Conservation (phyloP, 345 rosid genomes). For the Mercurialis annua region DNA sequence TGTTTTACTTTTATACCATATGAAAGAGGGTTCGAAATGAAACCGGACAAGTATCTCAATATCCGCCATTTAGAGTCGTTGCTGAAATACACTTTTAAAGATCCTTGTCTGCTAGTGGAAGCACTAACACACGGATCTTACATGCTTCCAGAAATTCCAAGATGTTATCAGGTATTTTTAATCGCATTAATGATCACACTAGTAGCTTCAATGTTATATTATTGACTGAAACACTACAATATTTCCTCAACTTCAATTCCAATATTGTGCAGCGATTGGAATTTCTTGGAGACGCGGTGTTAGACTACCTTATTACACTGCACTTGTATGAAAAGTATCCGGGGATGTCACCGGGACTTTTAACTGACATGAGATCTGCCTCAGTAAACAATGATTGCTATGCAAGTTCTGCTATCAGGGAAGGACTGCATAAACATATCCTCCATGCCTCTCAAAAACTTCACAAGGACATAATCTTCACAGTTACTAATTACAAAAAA, state of each 20-base stretch:
- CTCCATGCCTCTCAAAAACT: slow-evolving; percentile 68
- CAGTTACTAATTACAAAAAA: slow-evolving; percentile 33
- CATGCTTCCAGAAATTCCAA: slow-evolving; percentile 83
- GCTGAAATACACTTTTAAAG: slow-evolving; percentile 52
- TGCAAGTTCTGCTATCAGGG: slow-evolving; percentile 57
- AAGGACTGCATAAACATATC: slow-evolving; percentile 61
- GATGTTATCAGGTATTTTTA: slow-evolving; percentile 76
- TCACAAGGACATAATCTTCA: slow-evolving; percentile 39
- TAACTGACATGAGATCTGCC: slow-evolving; percentile 92
- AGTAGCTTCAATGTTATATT: not conserved
- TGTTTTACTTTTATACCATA: slow-evolving; percentile 39
- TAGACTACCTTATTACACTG: slow-evolving; percentile 72
- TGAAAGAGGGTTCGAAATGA: slow-evolving; percentile 27
- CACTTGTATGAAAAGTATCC: slow-evolving; percentile 58
- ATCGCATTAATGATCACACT: not conserved
- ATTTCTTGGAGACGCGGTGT: slow-evolving; percentile 85
- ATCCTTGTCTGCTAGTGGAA: slow-evolving; percentile 70
- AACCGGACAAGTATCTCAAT: slow-evolving; percentile 45
- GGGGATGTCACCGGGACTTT: slow-evolving; percentile 61
- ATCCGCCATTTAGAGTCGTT: slow-evolving; percentile 45
- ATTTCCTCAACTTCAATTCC: not conserved
- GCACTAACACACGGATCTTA: slow-evolving; percentile 94
- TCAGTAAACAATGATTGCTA: slow-evolving; percentile 89
- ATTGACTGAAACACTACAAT: no score
- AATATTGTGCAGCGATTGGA: slow-evolving; percentile 66